Base-by-base conservation (phyloP, 148 eudicot species). In the Vaccinium corymbosum region DNA sequence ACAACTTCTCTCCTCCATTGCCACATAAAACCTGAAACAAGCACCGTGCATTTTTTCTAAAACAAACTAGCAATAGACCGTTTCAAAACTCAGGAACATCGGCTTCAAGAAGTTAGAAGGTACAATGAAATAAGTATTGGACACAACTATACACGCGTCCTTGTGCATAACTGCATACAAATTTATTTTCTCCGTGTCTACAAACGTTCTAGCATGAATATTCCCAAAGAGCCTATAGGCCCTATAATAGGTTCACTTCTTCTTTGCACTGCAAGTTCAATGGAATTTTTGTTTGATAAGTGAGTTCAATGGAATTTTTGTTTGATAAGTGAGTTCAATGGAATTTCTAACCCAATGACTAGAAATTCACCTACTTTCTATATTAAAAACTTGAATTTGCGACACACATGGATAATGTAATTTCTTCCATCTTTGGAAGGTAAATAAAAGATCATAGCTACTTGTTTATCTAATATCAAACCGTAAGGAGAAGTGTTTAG, bases 1-100 rank as follows among this genome's bases (percentile, higher is more conserved):
- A 89, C 85, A 97, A 85, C 85, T 94, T 97, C 49, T 90, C 91
- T 83, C 90, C 97, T 29, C 95, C 98, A 73, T 91, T 88, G 75
- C 98, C 95, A 88, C 91, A 93, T 73, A 89, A 89, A 77, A 93
- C 98, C 98, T 94, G 81, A 87, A 87, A 61, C 7, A 59, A 57
- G n/a, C 32, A 80, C 27, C 6, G 16, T 78, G 46, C 15, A 79
- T 17, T 27, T 17, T 55, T 27, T 55, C 81, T 22, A 27, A 32
- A 77, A 49, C 0, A 1, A 77, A 19, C 51, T 25, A 83, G 76
- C 38, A 66, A 83, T 29, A 80, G 53, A 66, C 13, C 42, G 29
- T 38, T 9, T 50, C 38, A 78, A 61, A 61, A 62, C 20, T 49
- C 62, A 3, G 29, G 10, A 17, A 59, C 38, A 12, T 20, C 1